These are phyloP conservation scores for Solanum phureja DNA, from an alignment of 257 asterid species.

Conservation along the genomic window DNA sequence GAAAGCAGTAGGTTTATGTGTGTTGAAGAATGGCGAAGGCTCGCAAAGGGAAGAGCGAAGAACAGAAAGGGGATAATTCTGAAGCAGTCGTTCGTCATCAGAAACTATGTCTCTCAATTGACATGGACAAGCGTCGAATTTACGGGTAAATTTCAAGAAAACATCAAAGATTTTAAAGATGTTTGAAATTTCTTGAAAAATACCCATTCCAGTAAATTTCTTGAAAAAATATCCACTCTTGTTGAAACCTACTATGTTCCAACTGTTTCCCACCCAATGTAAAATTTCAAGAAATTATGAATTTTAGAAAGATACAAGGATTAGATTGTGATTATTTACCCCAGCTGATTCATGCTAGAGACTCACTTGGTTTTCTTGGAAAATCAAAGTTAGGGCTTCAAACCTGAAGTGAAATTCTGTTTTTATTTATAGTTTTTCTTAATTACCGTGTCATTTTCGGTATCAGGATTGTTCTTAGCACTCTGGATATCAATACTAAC, in stretches of 20 bases:
- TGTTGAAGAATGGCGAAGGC: constrained; percentile 70
- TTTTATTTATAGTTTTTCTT: neutral
- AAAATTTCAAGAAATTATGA: neutral
- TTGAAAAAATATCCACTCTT: neutral
- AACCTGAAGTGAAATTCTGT: neutral
- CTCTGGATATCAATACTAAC: neutral
- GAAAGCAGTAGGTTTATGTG: neutral
- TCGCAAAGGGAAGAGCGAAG: constrained; percentile 71
- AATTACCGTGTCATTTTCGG: neutral
- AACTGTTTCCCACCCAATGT: neutral
- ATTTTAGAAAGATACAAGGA: neutral
- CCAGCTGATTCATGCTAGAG: neutral
- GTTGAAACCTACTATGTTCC: neutral
- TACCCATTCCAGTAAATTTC: neutral
- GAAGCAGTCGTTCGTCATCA: constrained; percentile 94
- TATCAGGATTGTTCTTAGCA: neutral
- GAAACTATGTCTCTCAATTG: constrained; percentile 87
- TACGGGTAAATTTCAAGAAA: constrained; percentile 44
- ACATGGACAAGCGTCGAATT: constrained; percentile 76
- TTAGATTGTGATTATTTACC: neutral
- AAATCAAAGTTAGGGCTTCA: neutral
- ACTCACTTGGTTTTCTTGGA: neutral
- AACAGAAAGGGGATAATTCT: constrained; percentile 74
- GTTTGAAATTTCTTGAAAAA: neutral
- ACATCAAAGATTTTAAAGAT: neutral